Conservation (phyloP, 106 monocot genomes). For the Allium cepa region DNA sequence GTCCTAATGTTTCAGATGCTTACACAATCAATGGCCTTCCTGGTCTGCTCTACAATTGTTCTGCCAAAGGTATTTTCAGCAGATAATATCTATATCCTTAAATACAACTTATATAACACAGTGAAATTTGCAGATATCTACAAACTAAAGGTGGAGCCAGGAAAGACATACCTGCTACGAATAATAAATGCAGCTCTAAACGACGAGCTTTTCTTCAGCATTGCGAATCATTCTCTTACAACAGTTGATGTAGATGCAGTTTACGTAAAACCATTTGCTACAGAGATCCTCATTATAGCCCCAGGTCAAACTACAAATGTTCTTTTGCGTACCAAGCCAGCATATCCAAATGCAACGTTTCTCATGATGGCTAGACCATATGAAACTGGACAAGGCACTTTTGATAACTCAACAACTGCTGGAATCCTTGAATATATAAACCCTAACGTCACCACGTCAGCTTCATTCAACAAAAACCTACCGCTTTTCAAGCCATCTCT, state of each 20-base stretch:
- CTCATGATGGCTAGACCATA: slow-evolving; percentile 40
- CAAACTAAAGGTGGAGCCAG: slow-evolving; percentile 47
- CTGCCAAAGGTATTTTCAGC: slow-evolving; percentile 18
- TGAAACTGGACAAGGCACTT: slow-evolving; percentile 38
- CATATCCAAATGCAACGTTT: slow-evolving; percentile 14
- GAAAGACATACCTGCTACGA: slow-evolving; percentile 42
- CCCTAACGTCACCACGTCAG: neutral
- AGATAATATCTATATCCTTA: neutral
- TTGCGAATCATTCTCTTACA: slow-evolving; percentile 48
- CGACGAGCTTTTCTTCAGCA: slow-evolving; percentile 56
- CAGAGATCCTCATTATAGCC: slow-evolving; percentile 24
- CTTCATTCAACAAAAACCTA: neutral
- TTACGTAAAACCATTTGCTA: slow-evolving; percentile 43
- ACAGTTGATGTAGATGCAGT: slow-evolving; percentile 40
- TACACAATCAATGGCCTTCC: slow-evolving; percentile 48
- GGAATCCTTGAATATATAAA: slow-evolving; percentile 33
- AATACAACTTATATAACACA: neutral
- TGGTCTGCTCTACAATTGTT: slow-evolving; percentile 40
- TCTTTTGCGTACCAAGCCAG: slow-evolving; percentile 24
- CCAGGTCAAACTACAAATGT: slow-evolving; percentile 59
- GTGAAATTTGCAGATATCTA: slow-evolving; percentile 25
- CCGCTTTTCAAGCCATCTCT: slow-evolving; percentile 23
- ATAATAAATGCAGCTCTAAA: slow-evolving; percentile 60
- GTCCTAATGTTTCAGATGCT: slow-evolving; percentile 49
- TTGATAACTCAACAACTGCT: slow-evolving; percentile 51